Evolutionary conservation across 1,284 basidiomycete genomes (phyloP).

Genomic region (Takashimella koratensis): DNA sequence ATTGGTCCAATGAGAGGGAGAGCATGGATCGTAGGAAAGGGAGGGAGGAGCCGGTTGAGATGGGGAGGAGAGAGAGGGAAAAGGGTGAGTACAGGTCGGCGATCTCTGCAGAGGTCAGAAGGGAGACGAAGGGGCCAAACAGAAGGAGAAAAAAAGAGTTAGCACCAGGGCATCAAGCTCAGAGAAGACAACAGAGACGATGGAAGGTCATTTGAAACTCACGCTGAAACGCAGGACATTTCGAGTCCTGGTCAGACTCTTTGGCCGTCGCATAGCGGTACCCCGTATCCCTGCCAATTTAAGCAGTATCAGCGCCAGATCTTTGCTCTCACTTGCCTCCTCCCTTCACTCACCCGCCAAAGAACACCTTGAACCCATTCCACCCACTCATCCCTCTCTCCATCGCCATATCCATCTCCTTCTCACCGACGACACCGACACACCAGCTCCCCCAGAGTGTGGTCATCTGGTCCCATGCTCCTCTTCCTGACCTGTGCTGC

Average conservation of each 20-base stretch:
- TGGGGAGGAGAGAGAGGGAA: slow-evolving; percentile 39
- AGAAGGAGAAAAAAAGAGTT: background rate
- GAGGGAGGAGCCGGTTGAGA: slow-evolving; percentile 46
- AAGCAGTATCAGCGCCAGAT: background rate
- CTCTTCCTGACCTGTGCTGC: slow-evolving; percentile 47
- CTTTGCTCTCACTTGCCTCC: background rate
- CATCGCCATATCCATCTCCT: slow-evolving; percentile 5
- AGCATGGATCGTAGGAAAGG: slow-evolving; percentile 46
- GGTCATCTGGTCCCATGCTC: slow-evolving; percentile 46
- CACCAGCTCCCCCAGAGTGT: slow-evolving; percentile 49
- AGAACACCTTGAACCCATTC: slow-evolving; percentile 44
- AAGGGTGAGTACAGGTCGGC: slow-evolving; percentile 42
- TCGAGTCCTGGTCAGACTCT: slow-evolving; percentile 31
- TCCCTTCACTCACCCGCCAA: slow-evolving; percentile 39
- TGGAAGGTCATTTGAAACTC: no score
- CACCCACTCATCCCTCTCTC: slow-evolving; percentile 31
- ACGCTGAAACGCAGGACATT: slow-evolving; percentile 48
- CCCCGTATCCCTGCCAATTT: slow-evolving; percentile 41
- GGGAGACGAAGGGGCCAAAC: background rate
- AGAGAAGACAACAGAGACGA: background rate
- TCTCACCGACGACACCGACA: slow-evolving; percentile 36
- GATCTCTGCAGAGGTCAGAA: slow-evolving; percentile 29
- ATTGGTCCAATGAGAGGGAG: slow-evolving; percentile 46
- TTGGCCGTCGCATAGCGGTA: slow-evolving; percentile 47
- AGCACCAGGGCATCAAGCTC: no score